These are phyloP conservation scores for Gautieria morchelliformis DNA, from an alignment of 768 basidiomycete species.

Conservation along the genomic window DNA sequence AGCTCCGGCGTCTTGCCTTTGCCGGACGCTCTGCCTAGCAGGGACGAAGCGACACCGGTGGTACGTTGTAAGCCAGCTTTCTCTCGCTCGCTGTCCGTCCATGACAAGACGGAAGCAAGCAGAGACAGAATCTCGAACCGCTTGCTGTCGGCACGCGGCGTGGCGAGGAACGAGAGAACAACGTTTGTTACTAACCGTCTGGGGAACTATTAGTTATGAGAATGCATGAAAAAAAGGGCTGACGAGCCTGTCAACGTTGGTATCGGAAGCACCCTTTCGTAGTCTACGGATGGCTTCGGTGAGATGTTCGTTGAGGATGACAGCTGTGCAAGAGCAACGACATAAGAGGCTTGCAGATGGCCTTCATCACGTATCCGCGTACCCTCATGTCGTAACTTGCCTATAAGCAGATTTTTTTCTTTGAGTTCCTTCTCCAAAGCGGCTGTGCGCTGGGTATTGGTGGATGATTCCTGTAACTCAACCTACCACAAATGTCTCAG, in stretches of 20 bases:
- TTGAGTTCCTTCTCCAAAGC: conserved; percentile 85
- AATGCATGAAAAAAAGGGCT: neutral
- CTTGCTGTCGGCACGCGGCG: conserved; percentile 86
- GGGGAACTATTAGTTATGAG: neutral
- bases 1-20: conserved; percentile 41
- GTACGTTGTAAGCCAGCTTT: conserved; percentile 77
- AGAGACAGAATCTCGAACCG: conserved; percentile 94
- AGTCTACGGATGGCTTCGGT: conserved; percentile 96
- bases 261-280: conserved; percentile 70
- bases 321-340: conserved; percentile 40
- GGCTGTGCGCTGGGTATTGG: conserved; percentile 54
- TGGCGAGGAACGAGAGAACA: conserved; percentile 79
- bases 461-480: conserved; percentile 62
- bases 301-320: conserved; percentile 95
- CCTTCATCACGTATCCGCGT: conserved; percentile 10
- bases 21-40: conserved; percentile 25
- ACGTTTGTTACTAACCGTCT: conserved; percentile 90
- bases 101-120: conserved; percentile 81
- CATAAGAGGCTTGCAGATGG: neutral
- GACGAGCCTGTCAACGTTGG: conserved; percentile 68
- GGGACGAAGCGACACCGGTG: conserved; percentile 15
- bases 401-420: conserved; percentile 92
- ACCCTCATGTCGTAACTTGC: conserved; percentile 94
- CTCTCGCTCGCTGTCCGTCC: conserved; percentile 87
- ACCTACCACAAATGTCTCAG: conserved; percentile 34